A percentile compares a stretch with the other conserved stretches of the same genome.
Conservation (phyloP, 2,329 filamentous ascomycete genomes). For the Nemania serpens region DNA sequence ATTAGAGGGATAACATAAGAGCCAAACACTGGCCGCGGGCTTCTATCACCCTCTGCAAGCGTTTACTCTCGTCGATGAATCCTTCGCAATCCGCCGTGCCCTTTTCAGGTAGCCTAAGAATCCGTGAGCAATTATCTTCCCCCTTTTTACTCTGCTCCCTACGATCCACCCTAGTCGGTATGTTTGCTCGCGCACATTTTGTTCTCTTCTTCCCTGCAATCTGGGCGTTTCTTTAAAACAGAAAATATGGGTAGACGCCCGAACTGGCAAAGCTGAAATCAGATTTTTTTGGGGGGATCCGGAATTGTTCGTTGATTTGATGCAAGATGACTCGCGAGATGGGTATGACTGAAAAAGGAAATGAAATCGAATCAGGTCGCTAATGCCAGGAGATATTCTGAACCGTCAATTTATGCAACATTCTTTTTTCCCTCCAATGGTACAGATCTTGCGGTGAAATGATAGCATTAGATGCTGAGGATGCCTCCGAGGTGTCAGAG, state of each 20-base stretch:
- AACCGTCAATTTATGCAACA: constrained; percentile 51
- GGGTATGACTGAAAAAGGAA: constrained; percentile 44
- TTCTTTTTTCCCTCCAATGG: constrained; percentile 50
- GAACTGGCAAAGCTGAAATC: constrained; percentile 39
- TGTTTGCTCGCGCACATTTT: constrained; percentile 32
- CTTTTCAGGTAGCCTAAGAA: constrained; percentile 19
- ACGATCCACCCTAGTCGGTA: constrained; percentile 25
- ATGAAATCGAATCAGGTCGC: constrained; percentile 48
- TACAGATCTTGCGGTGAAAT: constrained; percentile 40
- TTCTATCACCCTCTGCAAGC: constrained; percentile 9
- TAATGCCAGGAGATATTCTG: constrained; percentile 53
- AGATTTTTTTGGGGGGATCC: constrained; percentile 38
- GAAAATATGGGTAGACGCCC: constrained; percentile 34
- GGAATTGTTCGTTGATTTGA: constrained; percentile 38
- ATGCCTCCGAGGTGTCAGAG: constrained; percentile 3
- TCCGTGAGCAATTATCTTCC: constrained; percentile 32
- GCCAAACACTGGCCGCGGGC: constrained; percentile 11
- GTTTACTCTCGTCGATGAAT: constrained; percentile 23
- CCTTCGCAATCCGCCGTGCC: constrained; percentile 16
- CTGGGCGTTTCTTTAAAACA: constrained; percentile 34
- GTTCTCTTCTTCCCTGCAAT: constrained; percentile 36
- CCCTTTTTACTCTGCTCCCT: constrained; percentile 28
- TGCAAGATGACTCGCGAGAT: constrained; percentile 39
- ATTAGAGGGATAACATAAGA: constrained; percentile 3
- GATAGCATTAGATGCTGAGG: constrained; percentile 25